Conservation (phyloP, 352 stramenopile species). For the Bremia lactucae region DNA sequence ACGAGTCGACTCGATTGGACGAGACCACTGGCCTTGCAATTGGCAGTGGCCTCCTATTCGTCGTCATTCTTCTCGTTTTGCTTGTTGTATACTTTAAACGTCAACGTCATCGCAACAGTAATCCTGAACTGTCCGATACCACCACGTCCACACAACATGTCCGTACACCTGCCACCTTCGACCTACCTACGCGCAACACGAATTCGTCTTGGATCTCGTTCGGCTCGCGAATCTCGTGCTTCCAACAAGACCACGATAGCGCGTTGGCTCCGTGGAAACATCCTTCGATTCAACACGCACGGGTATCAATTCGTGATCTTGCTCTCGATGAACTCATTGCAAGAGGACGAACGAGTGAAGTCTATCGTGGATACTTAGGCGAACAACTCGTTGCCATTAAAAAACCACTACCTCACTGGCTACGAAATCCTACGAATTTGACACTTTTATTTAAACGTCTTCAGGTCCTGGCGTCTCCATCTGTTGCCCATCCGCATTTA, state of each 20-base stretch:
- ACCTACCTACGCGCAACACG: too few relatives aligned
- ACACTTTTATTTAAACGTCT: constrained; percentile 40
- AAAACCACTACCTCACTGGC: constrained; percentile 38
- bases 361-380: constrained; percentile 39
- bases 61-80: constrained; percentile 16
- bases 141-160: constrained; percentile 4
- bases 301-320: constrained; percentile 15
- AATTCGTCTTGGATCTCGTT: constrained; percentile 16
- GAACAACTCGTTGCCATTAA: constrained; percentile 44
- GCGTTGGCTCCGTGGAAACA: too few relatives aligned
- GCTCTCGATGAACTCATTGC: constrained; percentile 18
- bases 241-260: constrained; percentile 5
- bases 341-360: constrained; percentile 40
- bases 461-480: constrained; percentile 23
- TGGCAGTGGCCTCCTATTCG: constrained; percentile 11
- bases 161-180: constrained; percentile 1
- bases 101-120: constrained; percentile 1
- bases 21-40: constrained; percentile 19
- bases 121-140: too few relatives aligned
- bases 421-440: constrained; percentile 24
- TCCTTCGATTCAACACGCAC: constrained; percentile 11
- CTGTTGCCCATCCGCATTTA: constrained; percentile 32
- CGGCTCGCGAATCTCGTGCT: constrained; percentile 7
- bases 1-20: constrained; percentile 7
- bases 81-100: constrained; percentile 12